Conservation (phyloP, 225 moss, liverwort and hornwort genomes). For the Pseudoscleropodium purum region DNA sequence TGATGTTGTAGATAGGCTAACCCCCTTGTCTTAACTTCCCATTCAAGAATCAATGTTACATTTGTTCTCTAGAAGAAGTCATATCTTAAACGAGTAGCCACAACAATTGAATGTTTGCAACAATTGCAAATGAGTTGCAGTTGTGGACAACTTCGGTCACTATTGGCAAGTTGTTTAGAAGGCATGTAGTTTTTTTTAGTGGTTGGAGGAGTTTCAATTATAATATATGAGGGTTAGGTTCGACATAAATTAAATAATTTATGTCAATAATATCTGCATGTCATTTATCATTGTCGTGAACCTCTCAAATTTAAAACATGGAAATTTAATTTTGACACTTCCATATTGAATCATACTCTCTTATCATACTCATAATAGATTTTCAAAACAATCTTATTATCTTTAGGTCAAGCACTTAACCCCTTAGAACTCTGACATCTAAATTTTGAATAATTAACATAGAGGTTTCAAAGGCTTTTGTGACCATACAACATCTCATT, state of each 20-base stretch:
- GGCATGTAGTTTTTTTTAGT: neutral
- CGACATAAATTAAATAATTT: neutral
- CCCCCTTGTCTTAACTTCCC: neutral
- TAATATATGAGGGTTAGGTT: fast-evolving
- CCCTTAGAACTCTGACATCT: fast-evolving
- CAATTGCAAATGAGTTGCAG: neutral
- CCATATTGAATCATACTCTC: neutral
- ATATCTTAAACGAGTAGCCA: neutral
- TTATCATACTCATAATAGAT: neutral
- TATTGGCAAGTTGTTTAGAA: neutral
- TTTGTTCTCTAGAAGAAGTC: neutral
- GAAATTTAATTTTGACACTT: neutral
- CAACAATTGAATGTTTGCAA: neutral
- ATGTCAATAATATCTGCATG: no score
- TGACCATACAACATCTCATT: neutral
- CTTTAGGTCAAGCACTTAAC: neutral
- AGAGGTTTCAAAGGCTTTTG: fast-evolving
- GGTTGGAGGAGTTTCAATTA: neutral
- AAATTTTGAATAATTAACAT: neutral
- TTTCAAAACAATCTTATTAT: neutral
- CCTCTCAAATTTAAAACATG: neutral
- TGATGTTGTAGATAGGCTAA: fast-evolving
- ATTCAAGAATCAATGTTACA: neutral
- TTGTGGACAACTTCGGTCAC: fast-evolving
- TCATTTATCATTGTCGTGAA: neutral